phyloP scores from a whole-genome alignment of 306 rosid species.

The Begonia loranthoides region DNA sequence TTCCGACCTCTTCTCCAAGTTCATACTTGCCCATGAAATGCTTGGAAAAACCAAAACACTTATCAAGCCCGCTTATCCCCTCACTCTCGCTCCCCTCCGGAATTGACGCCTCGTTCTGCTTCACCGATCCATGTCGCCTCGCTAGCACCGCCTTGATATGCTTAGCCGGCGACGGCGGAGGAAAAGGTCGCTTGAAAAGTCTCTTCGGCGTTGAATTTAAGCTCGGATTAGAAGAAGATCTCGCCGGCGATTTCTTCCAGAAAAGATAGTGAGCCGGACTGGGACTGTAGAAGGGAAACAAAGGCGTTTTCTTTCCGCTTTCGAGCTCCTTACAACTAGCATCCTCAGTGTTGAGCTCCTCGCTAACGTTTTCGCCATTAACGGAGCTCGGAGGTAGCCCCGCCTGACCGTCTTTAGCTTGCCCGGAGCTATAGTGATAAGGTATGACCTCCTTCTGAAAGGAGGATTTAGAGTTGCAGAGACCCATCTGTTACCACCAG shows the following conservation, averaged over 20 bases:
- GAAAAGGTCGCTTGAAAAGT: conserved; percentile 52
- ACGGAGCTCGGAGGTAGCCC: conserved; percentile 5
- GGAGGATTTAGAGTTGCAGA: conserved; percentile 61
- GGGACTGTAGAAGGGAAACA: conserved; percentile 63
- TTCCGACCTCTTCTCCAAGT: conserved; percentile 74
- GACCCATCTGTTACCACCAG: conserved; percentile 39
- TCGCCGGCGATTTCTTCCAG: conserved; percentile 77
- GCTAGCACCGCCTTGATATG: conserved; percentile 61
- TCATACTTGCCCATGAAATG: conserved; percentile 59
- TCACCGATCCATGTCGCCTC: conserved; percentile 66
- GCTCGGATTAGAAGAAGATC: conserved; percentile 45
- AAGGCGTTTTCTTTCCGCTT: conserved; percentile 54
- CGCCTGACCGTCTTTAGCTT: conserved; percentile 3
- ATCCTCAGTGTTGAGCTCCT: conserved; percentile 5
- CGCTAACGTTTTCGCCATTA: conserved; percentile 20
- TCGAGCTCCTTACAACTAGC: conserved; percentile 9
- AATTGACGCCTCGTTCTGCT: conserved; percentile 58
- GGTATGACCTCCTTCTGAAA: not conserved
- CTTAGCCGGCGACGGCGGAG: conserved; percentile 93
- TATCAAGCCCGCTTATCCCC: conserved; percentile 40
- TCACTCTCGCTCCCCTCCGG: conserved; percentile 59
- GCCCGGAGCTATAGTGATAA: too few relatives aligned
- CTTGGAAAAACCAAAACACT: conserved; percentile 89
- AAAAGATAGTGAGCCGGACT: conserved; percentile 66
- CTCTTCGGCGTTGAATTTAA: conserved; percentile 49